A percentile compares a stretch with the other conserved stretches of the same genome.
Conservation (phyloP, 371 early-diverging fungal species). For the Actinomucor elegans region DNA sequence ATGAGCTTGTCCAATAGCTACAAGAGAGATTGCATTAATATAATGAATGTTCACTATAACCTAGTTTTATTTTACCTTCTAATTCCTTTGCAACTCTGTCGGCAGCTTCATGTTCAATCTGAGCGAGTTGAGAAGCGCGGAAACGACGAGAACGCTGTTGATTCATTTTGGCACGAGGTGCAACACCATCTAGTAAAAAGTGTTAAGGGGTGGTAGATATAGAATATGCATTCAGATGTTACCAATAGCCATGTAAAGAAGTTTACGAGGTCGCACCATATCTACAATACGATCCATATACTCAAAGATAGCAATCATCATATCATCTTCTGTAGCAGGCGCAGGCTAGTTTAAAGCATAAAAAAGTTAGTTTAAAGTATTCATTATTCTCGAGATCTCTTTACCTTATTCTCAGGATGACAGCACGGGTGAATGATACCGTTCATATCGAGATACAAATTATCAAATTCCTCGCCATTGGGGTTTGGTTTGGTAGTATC, state of each 20-base stretch:
- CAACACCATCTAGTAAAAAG: conserved; percentile 90
- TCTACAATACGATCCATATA: conserved; percentile 94
- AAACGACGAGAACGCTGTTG: conserved; percentile 99
- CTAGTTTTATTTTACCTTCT: conserved; percentile 41
- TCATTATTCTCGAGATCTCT: no score
- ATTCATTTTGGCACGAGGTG: conserved; percentile 99
- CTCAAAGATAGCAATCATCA: conserved; percentile 92
- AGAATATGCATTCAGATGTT: conserved; percentile 6
- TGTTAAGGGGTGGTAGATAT: neutral
- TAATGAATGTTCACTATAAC: no score
- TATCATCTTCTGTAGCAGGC: conserved; percentile 91
- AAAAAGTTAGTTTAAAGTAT: no score
- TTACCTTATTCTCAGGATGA: conserved; percentile 89
- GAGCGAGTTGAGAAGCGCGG: conserved; percentile 87
- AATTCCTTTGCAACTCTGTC: conserved; percentile 64
- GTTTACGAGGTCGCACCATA: conserved; percentile 90
- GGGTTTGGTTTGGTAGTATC: conserved; percentile 93
- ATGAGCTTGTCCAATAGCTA: conserved; percentile 51
- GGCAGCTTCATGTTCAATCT: conserved; percentile 73
- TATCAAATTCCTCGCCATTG: conserved; percentile 93
- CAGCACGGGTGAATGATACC: conserved; percentile 99
- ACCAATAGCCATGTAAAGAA: conserved; percentile 97
- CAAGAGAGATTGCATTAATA: neutral
- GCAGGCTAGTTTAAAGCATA: conserved; percentile 70
- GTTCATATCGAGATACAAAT: conserved; percentile 99